Evolutionary conservation across 2,329 filamentous ascomycete genomes (phyloP).

Genomic region (Aspergillus neoniger): DNA sequence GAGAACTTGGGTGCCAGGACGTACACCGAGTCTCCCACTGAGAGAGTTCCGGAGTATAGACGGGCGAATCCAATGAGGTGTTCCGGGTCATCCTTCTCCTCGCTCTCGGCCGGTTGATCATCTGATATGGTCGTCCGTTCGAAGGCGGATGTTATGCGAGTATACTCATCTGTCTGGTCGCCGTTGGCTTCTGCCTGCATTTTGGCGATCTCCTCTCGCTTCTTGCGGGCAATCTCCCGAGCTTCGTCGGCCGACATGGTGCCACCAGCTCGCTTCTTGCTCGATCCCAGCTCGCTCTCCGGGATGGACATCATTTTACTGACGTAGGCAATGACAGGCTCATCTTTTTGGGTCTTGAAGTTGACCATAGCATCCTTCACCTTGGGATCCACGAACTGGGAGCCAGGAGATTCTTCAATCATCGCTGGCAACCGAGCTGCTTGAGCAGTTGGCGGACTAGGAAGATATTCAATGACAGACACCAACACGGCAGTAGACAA

Average conservation of each 20-base stretch:
- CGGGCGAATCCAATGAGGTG: constrained; percentile 93
- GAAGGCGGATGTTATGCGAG: constrained; percentile 63
- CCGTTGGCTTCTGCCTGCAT: constrained; percentile 64
- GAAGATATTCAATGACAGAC: constrained; percentile 89
- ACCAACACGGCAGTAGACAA: constrained; percentile 90
- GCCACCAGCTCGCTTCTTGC: constrained; percentile 69
- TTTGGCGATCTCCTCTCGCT: constrained; percentile 82
- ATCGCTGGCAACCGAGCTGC: constrained; percentile 76
- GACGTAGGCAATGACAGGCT: constrained; percentile 88
- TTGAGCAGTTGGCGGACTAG: constrained; percentile 79
- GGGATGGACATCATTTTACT: constrained; percentile 98
- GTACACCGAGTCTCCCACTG: constrained; percentile 86
- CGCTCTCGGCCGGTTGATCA: constrained; percentile 51
- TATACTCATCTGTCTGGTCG: constrained; percentile 50
- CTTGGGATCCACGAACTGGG: constrained; percentile 65
- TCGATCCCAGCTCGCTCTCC: constrained; percentile 86
- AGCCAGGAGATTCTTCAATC: constrained; percentile 76
- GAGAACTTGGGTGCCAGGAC: constrained; percentile 93
- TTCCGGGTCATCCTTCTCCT: constrained; percentile 71
- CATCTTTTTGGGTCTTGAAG: constrained; percentile 69
- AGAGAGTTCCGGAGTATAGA: constrained; percentile 86
- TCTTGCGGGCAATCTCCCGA: constrained; percentile 79
- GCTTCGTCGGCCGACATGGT: constrained; percentile 86
- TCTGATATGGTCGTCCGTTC: constrained; percentile 60
- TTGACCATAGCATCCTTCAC: constrained; percentile 79